phyloP scores from a whole-genome alignment of 2,329 filamentous ascomycete species.

The Dothistroma septosporum region DNA sequence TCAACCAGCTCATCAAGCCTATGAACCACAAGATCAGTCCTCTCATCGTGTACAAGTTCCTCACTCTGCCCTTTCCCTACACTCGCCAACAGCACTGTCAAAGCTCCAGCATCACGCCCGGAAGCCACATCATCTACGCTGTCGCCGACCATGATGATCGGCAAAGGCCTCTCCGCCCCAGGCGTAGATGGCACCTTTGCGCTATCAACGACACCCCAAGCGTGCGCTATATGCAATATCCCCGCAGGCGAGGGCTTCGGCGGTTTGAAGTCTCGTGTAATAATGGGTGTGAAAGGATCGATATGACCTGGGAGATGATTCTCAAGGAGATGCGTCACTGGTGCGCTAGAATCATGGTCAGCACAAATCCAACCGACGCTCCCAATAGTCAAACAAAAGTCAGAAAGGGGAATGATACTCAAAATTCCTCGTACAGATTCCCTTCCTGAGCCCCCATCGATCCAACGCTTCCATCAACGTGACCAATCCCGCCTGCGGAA shows the following conservation, averaged over 20 bases:
- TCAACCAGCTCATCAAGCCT: conserved; percentile 33
- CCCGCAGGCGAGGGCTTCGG: conserved; percentile 87
- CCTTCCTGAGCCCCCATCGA: conserved; percentile 62
- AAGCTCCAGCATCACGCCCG: conserved; percentile 74
- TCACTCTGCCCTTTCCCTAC: conserved; percentile 30
- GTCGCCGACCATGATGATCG: conserved; percentile 53
- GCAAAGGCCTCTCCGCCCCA: conserved; percentile 20
- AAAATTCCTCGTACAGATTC: conserved; percentile 92
- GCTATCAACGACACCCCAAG: conserved; percentile 58
- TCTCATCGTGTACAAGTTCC: conserved; percentile 32
- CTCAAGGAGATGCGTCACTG: conserved; percentile 67
- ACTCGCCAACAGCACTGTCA: conserved; percentile 71
- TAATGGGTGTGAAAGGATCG: conserved; percentile 64
- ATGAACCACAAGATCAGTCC: conserved; percentile 34
- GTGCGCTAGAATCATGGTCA: conserved; percentile 42
- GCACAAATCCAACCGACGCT: not conserved
- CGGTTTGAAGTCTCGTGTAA: conserved; percentile 76
- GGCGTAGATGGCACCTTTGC: conserved; percentile 28
- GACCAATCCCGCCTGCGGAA: conserved; percentile 74
- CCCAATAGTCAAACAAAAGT: not conserved
- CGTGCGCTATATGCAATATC: conserved; percentile 75
- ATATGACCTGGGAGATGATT: conserved; percentile 66
- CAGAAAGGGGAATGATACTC: conserved; percentile 47
- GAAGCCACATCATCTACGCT: conserved; percentile 92
- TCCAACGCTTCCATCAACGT: conserved; percentile 81